Base-by-base conservation (phyloP, 208 protist genomes). In the Crithidia fasciculata region DNA sequence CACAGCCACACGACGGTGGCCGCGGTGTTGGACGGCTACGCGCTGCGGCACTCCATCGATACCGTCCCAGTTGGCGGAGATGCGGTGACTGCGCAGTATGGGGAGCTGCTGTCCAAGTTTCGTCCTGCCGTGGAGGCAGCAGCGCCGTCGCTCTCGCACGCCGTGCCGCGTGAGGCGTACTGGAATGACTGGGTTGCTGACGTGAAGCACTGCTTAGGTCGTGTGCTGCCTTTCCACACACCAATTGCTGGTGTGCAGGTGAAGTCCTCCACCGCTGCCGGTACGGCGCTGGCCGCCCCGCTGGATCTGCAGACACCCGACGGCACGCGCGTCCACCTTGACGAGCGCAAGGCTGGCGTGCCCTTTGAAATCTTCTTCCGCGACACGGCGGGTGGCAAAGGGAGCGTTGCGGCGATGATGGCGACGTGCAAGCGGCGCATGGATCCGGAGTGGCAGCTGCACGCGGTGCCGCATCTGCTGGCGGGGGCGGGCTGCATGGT, bases 11-110 rank as follows among this genome's bases (percentile, higher is more conserved):
- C 81, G 8, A 95, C 90, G 2, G 74, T 85, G n/a, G 66, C 90
- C 8, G 92, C 86, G 3, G 92, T 96, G 13, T 57, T 95, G 41
- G 92, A 96, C 67, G 92, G 92, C 45, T 95, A 94, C 65, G 79
- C 84, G 28, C 70, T 95, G 70, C 87, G 90, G 12, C 83, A 84
- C 55, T 83, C 87, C 0, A 69, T 96, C 4, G 77, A 81, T 54
- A 84, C 68, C 7, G 71, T 59, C 18, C 61, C 80, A n/a, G 64
- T 93, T 0, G 92, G 83, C 59, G 89, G 89, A 2, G 80, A 75
- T 3, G 80, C 72, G 10, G 85, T 96, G 19, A 89, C 88, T 52
- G 69, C 72, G 49, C 72, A 88, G 76, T 83, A 84, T 72, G 16
- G 67, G 50, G 65, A 62, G n/a, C 13, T 80, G 59, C 72, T 83